A percentile compares a stretch with the other conserved stretches of the same genome.
These are phyloP conservation scores for Grammothele lineata DNA, from an alignment of 768 basidiomycete genomes.

Conservation along the genomic window DNA sequence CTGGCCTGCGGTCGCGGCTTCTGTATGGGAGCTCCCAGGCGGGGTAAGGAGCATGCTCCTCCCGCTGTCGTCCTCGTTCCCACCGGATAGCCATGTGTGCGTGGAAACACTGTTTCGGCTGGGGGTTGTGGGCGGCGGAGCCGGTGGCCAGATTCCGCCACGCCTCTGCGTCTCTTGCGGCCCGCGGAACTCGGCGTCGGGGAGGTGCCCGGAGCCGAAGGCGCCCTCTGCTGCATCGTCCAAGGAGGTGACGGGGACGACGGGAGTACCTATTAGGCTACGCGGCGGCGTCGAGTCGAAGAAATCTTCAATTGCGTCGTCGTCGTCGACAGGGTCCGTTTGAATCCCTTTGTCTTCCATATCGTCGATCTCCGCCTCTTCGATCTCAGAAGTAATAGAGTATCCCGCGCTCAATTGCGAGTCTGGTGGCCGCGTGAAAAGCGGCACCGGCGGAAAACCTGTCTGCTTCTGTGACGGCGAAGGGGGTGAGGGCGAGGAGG, in stretches of 20 bases:
- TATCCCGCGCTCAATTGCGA: too few relatives aligned
- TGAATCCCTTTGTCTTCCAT: conserved; percentile 12
- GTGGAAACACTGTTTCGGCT: background rate
- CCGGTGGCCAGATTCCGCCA: conserved; percentile 1
- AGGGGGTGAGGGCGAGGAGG: conserved; percentile 2
- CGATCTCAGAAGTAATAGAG: conserved; percentile 7
- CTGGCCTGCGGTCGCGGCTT: background rate
- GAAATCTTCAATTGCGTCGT: conserved; percentile 4
- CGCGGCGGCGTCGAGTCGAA: too few relatives aligned
- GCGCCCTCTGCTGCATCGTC: background rate
- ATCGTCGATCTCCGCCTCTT: conserved; percentile 5
- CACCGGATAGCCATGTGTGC: conserved; percentile 5
- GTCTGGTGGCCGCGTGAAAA: too few relatives aligned
- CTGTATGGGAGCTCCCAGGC: conserved; percentile 15
- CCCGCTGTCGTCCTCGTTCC: conserved; percentile 6
- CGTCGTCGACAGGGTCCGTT: conserved; percentile 8
- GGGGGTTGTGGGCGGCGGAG: conserved; percentile 8
- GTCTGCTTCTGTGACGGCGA: conserved; percentile 8
- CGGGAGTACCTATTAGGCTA: too few relatives aligned
- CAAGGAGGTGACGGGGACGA: too few relatives aligned
- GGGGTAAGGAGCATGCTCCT: conserved; percentile 14
- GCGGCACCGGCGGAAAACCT: too few relatives aligned
- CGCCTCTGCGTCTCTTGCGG: conserved; percentile 1
- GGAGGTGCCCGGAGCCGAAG: conserved; percentile 1
- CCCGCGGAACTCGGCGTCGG: background rate